Conservation (phyloP, 1,139 yeast species). For the Candida dubliniensis region DNA sequence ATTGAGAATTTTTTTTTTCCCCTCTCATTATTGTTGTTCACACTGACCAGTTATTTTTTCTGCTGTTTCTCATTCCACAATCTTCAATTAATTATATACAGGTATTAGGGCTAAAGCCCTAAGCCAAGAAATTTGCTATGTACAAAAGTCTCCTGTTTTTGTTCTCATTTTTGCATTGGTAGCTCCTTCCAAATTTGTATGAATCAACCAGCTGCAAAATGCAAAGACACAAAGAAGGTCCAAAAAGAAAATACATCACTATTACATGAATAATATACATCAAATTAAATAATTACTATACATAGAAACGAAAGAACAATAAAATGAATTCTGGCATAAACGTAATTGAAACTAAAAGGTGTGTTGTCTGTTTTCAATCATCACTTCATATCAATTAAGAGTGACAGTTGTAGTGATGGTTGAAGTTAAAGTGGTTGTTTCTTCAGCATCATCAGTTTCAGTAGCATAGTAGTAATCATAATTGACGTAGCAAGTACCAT, state of each 20-base stretch:
- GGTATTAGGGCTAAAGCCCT: slow-evolving; percentile 6
- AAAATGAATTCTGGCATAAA: not conserved
- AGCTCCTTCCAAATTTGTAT: slow-evolving; percentile 1
- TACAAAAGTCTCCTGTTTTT: not conserved
- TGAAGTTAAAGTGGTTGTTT: slow-evolving; percentile 40
- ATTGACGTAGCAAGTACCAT: slow-evolving; percentile 41
- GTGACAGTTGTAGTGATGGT: slow-evolving; percentile 43
- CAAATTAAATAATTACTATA: not conserved
- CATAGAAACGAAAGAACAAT: not conserved
- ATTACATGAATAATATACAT: not conserved
- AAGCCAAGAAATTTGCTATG: not conserved
- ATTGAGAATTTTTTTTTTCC: slow-evolving; percentile 1
- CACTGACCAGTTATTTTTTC: not conserved
- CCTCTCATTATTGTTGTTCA: not conserved
- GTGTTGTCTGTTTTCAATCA: not conserved
- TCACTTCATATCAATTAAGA: not conserved
- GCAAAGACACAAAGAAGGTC: no score
- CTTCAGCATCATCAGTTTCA: slow-evolving; percentile 30
- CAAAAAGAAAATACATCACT: not conserved
- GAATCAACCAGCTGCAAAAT: slow-evolving; percentile 1
- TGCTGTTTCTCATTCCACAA: not conserved
- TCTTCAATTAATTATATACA: not conserved
- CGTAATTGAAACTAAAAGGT: not conserved
- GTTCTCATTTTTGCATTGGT: not conserved
- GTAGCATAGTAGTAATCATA: slow-evolving; percentile 43